These are phyloP conservation scores for Globisporangium recalcitrans DNA, from an alignment of 352 stramenopile species.

Conservation along the genomic window DNA sequence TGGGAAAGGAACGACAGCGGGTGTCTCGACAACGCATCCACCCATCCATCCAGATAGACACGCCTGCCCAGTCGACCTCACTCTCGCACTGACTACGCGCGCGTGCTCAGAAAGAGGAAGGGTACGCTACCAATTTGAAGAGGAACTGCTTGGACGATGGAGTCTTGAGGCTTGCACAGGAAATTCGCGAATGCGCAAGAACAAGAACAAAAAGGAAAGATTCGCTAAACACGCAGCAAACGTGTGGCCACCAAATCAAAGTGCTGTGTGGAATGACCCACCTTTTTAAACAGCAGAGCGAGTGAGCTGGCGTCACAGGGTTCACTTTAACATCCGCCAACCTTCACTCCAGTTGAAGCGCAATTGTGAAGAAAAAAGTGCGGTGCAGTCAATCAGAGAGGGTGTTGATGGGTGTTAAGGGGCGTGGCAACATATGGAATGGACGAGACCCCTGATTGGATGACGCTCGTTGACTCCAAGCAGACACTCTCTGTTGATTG, in stretches of 20 bases:
- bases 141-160: neutral
- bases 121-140: conserved; percentile 15
- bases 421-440: neutral
- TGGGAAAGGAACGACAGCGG: neutral
- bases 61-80: neutral
- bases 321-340: conserved; percentile 1
- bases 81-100: neutral
- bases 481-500: neutral
- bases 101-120: neutral
- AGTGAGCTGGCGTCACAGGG: neutral
- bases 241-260: neutral
- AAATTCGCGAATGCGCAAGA: conserved; percentile 14
- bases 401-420: neutral
- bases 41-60: neutral
- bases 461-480: neutral
- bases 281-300: neutral
- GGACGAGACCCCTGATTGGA: neutral
- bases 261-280: neutral
- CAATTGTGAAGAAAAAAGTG: neutral
- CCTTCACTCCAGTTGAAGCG: neutral
- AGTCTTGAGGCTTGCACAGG: conserved; percentile 15
- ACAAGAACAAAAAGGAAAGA: neutral
- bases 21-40: neutral
- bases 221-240: neutral
- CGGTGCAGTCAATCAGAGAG: neutral